Evolutionary conservation across 768 basidiomycete genomes (phyloP), one percentile per base, ranked within the genome.

Genomic region (Auricularia sp.): DNA sequence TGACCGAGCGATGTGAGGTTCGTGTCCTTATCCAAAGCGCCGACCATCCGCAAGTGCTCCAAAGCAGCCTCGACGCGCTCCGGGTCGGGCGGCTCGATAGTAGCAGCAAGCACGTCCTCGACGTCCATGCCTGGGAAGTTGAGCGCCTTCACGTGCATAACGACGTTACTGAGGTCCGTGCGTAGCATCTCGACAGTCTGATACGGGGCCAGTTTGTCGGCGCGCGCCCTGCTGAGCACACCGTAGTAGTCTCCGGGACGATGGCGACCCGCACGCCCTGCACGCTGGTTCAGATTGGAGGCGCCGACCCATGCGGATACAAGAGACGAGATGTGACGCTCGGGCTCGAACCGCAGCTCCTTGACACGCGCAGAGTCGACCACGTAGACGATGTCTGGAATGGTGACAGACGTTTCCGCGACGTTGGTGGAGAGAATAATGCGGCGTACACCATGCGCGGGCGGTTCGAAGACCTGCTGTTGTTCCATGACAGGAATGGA

Each of bases 151-250:
- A 98, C 85, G 72, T 94, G 94, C 94, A 98, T 98, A 16, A 96
- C 92, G 59, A 95, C 88, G 71, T 94, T 93, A 70, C 86, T 90
- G 69, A 96, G 73, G 74, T 94, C 93, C 13, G 88, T 85, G 39
- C 94, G 83, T 73, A 92, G 92, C 94, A 98, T 98, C 78, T 97
- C 95, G 44, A 97, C 95, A 1, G 87, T 87, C 73, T 94, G 93
- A 71, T 96, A 88, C 34, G 90, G 82, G 62, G 85, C 80, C 59
- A 98, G 79, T 11, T 78, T 75, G 16, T 77, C 77, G 2, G 87
- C 83, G 63, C 87, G 85, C 14, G 77, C 75, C 65, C 81, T 81
- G 61, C 91, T 82, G 35, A 97, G 74, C 61, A 98, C 82, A 44
- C 93, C 92, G 72, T 82, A 97, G 75, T 98, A 98, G 72, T 93